Conservation (phyloP, 306 rosid genomes). For the Gastrolobium bilobum region DNA sequence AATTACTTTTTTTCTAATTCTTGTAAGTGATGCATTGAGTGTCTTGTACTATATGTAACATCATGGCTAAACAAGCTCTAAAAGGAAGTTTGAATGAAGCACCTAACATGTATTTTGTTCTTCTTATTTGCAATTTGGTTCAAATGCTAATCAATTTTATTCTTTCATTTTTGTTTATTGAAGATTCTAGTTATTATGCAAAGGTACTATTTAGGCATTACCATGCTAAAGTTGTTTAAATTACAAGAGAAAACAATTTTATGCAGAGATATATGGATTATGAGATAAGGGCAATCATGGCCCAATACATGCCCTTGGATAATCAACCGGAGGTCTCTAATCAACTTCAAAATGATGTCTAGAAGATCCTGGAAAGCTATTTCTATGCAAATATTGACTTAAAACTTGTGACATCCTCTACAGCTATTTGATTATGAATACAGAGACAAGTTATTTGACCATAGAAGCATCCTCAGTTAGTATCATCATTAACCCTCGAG, state of each 20-base stretch:
- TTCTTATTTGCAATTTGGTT: conserved; percentile 7
- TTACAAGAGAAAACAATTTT: conserved; percentile 2
- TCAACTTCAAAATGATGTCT: conserved; percentile 59
- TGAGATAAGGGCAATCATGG: conserved; percentile 95
- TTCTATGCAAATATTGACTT: conserved; percentile 20
- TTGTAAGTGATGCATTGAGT: too few species aligned
- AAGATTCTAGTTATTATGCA: background rate
- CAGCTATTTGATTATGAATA: background rate
- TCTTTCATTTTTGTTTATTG: background rate
- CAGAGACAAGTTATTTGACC: conserved; percentile 20
- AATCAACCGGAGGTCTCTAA: conserved; percentile 69
- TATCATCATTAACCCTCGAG: background rate
- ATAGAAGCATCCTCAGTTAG: conserved; percentile 34
- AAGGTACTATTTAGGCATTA: conserved; percentile 7
- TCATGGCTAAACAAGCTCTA: background rate
- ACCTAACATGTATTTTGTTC: background rate
- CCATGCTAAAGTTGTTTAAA: background rate
- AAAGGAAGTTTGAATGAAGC: conserved; percentile 1
- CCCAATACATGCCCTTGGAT: conserved; percentile 99
- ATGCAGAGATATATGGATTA: conserved; percentile 93
- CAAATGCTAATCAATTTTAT: background rate
- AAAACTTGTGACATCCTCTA: conserved; percentile 14
- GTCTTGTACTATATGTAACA: too few species aligned
- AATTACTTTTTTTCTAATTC: too few species aligned
- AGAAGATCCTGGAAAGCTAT: conserved; percentile 27